A percentile compares a stretch with the other conserved stretches of the same genome.
Evolutionary conservation across 352 stramenopile genomes (phyloP).

Genomic region (Phytophthora macrochlamydospora): DNA sequence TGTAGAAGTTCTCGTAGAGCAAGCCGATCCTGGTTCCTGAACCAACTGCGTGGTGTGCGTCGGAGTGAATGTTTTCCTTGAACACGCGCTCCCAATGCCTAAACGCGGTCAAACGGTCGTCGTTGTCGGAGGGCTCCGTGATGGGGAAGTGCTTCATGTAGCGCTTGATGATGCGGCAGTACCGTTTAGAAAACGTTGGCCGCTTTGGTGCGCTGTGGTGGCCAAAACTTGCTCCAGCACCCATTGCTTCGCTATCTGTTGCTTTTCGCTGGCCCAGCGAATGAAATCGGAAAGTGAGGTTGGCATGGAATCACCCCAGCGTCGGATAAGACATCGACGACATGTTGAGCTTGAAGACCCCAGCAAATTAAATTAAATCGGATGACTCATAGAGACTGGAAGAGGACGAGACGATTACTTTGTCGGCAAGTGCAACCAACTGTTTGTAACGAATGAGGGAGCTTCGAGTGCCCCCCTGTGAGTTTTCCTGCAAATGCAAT

Average conservation of each 20-base stretch:
- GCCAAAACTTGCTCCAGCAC: conserved; percentile 32
- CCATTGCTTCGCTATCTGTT: conserved; percentile 27
- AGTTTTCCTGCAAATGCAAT: too few relatives aligned
- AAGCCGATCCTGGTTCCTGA: conserved; percentile 52
- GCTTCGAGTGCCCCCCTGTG: too few relatives aligned
- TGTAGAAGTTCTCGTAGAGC: conserved; percentile 73
- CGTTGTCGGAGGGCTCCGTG: conserved; percentile 52
- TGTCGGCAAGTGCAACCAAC: too few relatives aligned
- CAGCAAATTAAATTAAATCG: too few relatives aligned
- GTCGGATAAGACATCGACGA: neutral
- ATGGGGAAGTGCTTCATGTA: conserved; percentile 67
- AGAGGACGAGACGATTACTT: too few relatives aligned
- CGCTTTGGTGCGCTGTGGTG: conserved; percentile 5
- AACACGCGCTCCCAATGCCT: conserved; percentile 67
- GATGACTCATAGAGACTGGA: too few relatives aligned
- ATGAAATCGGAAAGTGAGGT: conserved; percentile 15
- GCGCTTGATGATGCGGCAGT: conserved; percentile 64
- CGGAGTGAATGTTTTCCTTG: conserved; percentile 73
- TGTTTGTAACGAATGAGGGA: too few relatives aligned
- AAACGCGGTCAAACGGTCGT: conserved; percentile 59
- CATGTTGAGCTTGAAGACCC: neutral
- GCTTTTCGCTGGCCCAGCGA: neutral
- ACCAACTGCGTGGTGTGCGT: conserved; percentile 46
- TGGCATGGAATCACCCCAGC: neutral
- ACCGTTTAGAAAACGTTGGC: conserved; percentile 66